phyloP scores from a whole-genome alignment of 1,139 yeast genomes.

The Magnusiomyces starmeri region DNA sequence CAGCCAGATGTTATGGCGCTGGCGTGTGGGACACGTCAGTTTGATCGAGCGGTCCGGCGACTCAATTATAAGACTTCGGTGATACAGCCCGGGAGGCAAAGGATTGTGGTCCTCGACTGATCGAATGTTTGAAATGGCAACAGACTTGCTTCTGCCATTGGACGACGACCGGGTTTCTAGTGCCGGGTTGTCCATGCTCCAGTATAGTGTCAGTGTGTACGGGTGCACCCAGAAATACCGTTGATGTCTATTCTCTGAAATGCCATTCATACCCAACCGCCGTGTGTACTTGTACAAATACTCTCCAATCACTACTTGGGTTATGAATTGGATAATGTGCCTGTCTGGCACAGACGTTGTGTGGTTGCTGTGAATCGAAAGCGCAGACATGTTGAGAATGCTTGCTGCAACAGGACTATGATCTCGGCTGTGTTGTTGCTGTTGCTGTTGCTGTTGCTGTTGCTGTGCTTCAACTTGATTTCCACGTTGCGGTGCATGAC shows the following conservation, averaged over 20 bases:
- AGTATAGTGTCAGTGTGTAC: slow-evolving; percentile 78
- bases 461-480: not conserved
- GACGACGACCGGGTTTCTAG: slow-evolving; percentile 43
- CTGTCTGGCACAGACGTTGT: slow-evolving; percentile 54
- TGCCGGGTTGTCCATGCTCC: slow-evolving; percentile 83
- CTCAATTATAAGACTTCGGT: slow-evolving; percentile 72
- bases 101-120: slow-evolving; percentile 83
- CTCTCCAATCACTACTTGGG: slow-evolving; percentile 92
- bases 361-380: slow-evolving; percentile 56
- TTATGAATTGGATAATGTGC: slow-evolving; percentile 76
- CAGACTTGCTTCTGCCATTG: slow-evolving; percentile 56
- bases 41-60: slow-evolving; percentile 64
- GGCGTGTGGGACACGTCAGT: slow-evolving; percentile 81
- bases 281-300: slow-evolving; percentile 81
- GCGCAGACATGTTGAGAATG: slow-evolving; percentile 23
- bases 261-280: slow-evolving; percentile 64
- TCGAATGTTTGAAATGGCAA: slow-evolving; percentile 73
- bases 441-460: not conserved
- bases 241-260: slow-evolving; percentile 78
- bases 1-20: slow-evolving; percentile 88
- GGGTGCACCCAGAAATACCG: slow-evolving; percentile 97
- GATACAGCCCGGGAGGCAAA: slow-evolving; percentile 81
- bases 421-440: not conserved
- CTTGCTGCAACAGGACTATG: slow-evolving; percentile 13
- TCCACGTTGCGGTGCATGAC: not conserved